Base-by-base conservation (phyloP, 208 protist genomes). In the Trypanosoma theileri region DNA sequence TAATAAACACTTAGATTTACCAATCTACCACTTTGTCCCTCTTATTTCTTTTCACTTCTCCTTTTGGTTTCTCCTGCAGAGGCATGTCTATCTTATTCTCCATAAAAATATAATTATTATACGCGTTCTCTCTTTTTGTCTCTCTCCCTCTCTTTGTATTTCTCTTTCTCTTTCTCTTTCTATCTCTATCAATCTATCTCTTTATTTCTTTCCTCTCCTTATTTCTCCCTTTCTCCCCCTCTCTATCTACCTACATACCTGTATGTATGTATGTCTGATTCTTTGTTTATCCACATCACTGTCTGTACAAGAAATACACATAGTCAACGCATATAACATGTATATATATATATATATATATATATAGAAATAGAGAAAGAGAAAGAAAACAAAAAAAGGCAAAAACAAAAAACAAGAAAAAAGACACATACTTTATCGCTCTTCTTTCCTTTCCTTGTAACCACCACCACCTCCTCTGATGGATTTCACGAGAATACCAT, bases 401-500 rank as follows among this genome's bases (percentile, higher is more conserved):
- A 35, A 35, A 1, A 35, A 6, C 6, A 35, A 35, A 1, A 35
- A 35, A 35, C 1, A 35, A 35, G 6, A 35, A 35, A 35, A 35
- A 35, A 35, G 6, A 35, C 1, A 46, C 40, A 60, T 35, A 35
- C 1, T 35, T 35, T 35, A 8, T 35, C 28, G 1, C 28, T 35
- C 6, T 35, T 35, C 28, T 35, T 8, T 59, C 28, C 26, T n/a
- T 26, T 59, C 54, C 26, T 42, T 69, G 4, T 56, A 26, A 26
- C 66, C 66, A 10, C 66, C 66, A 53, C 66, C 66, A 10, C 66
- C 66, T 42, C 66, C 66, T 31, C 68, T 59, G 19, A 67, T 73
- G 13, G 68, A 35, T 26, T 54, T 58, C 8, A 73, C 59, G 42
- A 73, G 61, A 24, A 67, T 42, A 24, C 68, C 60, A 44, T 59